phyloP scores from a whole-genome alignment of 164 flowering plant genomes.

The Litsea cubeba region DNA sequence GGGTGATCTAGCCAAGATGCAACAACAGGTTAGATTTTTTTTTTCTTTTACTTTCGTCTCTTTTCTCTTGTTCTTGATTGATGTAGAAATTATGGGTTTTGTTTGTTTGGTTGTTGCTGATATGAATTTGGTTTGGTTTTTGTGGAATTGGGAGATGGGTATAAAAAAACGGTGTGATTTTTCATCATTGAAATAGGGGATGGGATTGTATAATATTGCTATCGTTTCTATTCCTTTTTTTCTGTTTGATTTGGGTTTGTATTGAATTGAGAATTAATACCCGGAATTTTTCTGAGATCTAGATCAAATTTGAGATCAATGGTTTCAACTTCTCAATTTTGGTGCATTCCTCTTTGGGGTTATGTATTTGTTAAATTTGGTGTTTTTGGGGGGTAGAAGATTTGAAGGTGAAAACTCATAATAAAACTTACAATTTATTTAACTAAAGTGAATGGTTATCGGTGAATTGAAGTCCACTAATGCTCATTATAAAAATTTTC shows the following conservation, averaged over 20 bases:
- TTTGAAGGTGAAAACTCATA: not conserved
- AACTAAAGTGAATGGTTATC: not conserved
- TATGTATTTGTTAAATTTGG: not conserved
- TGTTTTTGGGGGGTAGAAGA: not conserved
- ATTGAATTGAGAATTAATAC: not conserved
- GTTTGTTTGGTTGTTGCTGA: not conserved
- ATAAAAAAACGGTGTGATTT: too few species aligned
- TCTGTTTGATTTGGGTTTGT: not conserved
- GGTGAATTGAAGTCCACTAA: not conserved
- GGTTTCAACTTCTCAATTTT: not conserved
- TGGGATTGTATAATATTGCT: not conserved
- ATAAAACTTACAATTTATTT: not conserved
- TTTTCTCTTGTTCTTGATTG: not conserved
- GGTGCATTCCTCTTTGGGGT: not conserved
- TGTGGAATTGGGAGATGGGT: not conserved
- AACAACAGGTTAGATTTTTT: conserved; percentile 58
- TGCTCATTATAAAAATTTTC: not conserved
- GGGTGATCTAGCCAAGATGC: conserved; percentile 69
- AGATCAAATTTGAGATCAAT: not conserved
- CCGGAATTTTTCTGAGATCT: not conserved
- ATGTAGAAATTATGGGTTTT: not conserved
- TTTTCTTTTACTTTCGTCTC: conserved; percentile 1
- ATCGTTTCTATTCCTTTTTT: not conserved
- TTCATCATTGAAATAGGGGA: not conserved
- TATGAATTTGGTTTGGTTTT: not conserved